phyloP scores from a whole-genome alignment of 2,329 filamentous ascomycete species.

The Cladosporium sp. region DNA sequence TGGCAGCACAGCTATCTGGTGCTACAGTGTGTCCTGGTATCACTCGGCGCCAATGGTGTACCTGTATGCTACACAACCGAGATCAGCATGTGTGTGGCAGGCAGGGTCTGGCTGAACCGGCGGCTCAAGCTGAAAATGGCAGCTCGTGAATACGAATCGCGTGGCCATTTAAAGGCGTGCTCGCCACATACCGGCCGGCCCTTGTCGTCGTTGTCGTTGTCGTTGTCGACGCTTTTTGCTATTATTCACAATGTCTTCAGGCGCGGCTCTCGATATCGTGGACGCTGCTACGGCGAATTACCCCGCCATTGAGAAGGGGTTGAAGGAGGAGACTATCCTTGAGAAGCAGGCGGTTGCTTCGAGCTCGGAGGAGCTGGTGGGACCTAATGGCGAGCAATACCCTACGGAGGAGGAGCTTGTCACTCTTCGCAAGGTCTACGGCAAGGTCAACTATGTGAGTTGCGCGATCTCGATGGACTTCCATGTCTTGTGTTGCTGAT shows the following conservation, averaged over 20 bases:
- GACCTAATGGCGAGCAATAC: constrained; percentile 33
- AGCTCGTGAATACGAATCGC: not conserved
- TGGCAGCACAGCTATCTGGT: constrained; percentile 6
- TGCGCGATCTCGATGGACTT: constrained; percentile 27
- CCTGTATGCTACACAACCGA: not conserved
- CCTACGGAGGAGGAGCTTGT: constrained; percentile 48
- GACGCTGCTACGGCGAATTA: constrained; percentile 18
- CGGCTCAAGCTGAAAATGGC: constrained; percentile 13
- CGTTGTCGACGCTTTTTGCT: not conserved
- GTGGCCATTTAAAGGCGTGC: not conserved
- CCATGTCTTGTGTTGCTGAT: not conserved
- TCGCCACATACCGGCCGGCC: not conserved
- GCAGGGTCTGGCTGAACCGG: constrained; percentile 1
- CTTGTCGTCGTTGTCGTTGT: not conserved
- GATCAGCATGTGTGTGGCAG: constrained; percentile 2
- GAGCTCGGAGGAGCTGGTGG: not conserved
- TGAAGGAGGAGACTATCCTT: constrained; percentile 9
- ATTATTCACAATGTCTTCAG: constrained; percentile 13
- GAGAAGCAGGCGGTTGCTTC: constrained; percentile 16
- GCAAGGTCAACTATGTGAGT: constrained; percentile 49
- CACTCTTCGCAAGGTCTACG: constrained; percentile 49
- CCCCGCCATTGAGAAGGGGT: constrained; percentile 12
- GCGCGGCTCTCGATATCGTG: constrained; percentile 19
- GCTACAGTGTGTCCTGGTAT: not conserved
- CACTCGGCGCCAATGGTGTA: constrained; percentile 15